These are phyloP conservation scores for Paramecium primaurelia DNA, from an alignment of 73 alveolate species.

Conservation along the genomic window DNA sequence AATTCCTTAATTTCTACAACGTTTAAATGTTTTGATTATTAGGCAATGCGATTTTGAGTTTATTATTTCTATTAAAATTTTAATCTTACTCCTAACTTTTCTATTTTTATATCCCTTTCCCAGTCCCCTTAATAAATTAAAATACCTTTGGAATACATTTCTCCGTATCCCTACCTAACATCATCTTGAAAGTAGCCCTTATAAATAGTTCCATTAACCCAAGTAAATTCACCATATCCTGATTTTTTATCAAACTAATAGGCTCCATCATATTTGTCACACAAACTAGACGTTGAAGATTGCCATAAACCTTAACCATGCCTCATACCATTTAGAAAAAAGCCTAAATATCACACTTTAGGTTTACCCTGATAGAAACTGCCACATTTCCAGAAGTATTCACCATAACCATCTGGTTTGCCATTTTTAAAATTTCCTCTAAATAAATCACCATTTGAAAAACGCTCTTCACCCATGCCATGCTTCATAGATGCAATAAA, in stretches of 20 bases:
- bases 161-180: conserved; percentile 68
- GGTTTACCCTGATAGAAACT: conserved; percentile 56
- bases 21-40: neutral
- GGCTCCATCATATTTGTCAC: conserved; percentile 67
- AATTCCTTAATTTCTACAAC: neutral
- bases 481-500: conserved; percentile 68
- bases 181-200: conserved; percentile 68
- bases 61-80: neutral
- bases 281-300: neutral
- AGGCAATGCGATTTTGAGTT: neutral
- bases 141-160: conserved; percentile 20
- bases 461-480: conserved; percentile 74
- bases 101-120: neutral
- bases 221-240: conserved; percentile 82
- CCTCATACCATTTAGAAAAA: conserved; percentile 67
- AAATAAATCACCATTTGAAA: conserved; percentile 70
- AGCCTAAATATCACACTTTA: neutral
- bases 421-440: conserved; percentile 72
- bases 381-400: conserved; percentile 74
- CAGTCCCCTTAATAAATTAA: conserved; percentile 19
- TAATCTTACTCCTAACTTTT: neutral
- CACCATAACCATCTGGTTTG: conserved; percentile 73
- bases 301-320: conserved; percentile 72
- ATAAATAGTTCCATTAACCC: conserved; percentile 73
- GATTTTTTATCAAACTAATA: conserved; percentile 73